A percentile compares a stretch with the other conserved stretches of the same genome.
Evolutionary conservation across 2,329 filamentous ascomycete genomes (phyloP).

Genomic region (Nectriaceae sp.): DNA sequence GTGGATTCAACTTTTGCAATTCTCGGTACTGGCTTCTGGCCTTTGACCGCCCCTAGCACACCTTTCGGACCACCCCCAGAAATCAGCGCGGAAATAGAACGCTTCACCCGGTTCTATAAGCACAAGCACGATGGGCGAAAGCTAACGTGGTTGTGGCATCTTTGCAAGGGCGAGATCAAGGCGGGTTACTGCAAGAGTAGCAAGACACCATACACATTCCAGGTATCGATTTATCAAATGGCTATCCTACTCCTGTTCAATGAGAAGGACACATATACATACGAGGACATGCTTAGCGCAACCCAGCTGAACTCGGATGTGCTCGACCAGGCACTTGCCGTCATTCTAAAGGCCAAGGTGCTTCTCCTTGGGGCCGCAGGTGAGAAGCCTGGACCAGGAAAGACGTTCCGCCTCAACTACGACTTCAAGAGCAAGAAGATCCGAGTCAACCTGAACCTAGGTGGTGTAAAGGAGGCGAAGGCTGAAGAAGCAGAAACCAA

Average conservation of each 20-base stretch:
- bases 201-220: slow-evolving; percentile 94
- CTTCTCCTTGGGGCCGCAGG: slow-evolving; percentile 69
- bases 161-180: slow-evolving; percentile 96
- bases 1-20: slow-evolving; percentile 89
- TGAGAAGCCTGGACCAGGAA: slow-evolving; percentile 76
- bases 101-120: slow-evolving; percentile 89
- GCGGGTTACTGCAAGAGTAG: slow-evolving; percentile 87
- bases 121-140: slow-evolving; percentile 97
- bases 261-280: slow-evolving; percentile 80
- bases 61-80: slow-evolving; percentile 85
- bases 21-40: slow-evolving; percentile 97
- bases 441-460: slow-evolving; percentile 93
- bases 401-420: slow-evolving; percentile 82
- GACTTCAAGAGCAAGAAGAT: slow-evolving; percentile 99
- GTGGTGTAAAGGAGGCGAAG: slow-evolving; percentile 93
- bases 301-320: slow-evolving; percentile 81
- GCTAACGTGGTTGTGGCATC: slow-evolving; percentile 95
- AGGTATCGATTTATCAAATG: slow-evolving; percentile 98
- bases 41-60: slow-evolving; percentile 81
- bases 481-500: slow-evolving; percentile 96
- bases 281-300: slow-evolving; percentile 82
- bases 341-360: slow-evolving; percentile 93
- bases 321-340: slow-evolving; percentile 81
- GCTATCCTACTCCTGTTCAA: slow-evolving; percentile 94
- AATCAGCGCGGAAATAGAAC: slow-evolving; percentile 84